phyloP scores from a whole-genome alignment of 805 yeast genomes.

The Hanseniaspora occidentalis region DNA sequence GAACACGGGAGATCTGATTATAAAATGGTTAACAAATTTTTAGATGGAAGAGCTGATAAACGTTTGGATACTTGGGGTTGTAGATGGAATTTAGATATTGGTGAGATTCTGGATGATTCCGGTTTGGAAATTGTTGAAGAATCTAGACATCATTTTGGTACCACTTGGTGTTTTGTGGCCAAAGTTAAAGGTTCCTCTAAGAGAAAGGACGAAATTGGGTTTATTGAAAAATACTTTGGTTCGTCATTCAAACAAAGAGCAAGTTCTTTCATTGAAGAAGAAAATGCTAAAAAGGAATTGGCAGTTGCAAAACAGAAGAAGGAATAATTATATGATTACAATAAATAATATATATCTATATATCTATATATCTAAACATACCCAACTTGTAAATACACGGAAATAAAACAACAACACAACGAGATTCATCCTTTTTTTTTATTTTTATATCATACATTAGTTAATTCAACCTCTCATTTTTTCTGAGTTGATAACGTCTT shows the following conservation, averaged over 20 bases:
- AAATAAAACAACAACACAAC: too few species aligned
- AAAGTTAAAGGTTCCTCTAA: constrained; percentile 59
- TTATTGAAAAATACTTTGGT: constrained; percentile 37
- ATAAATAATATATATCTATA: too few species aligned
- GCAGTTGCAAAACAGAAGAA: constrained; percentile 5
- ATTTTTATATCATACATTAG: neutral
- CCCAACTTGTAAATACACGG: too few species aligned
- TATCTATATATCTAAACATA: too few species aligned
- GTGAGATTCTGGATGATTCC: constrained; percentile 69
- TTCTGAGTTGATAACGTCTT: constrained; percentile 57
- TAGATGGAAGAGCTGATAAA: constrained; percentile 73
- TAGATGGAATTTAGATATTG: constrained; percentile 92
- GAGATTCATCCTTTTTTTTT: too few species aligned
- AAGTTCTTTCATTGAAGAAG: constrained; percentile 10
- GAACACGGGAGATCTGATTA: constrained; percentile 90
- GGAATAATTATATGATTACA: too few species aligned
- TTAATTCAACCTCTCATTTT: constrained; percentile 53
- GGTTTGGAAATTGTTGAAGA: constrained; percentile 76
- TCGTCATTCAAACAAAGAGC: constrained; percentile 23
- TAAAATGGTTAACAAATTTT: constrained; percentile 60
- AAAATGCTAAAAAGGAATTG: constrained; percentile 5
- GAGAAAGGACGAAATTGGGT: constrained; percentile 26
- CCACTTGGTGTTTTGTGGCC: constrained; percentile 78
- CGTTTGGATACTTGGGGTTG: constrained; percentile 93
- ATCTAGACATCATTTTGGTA: constrained; percentile 75